Conservation (phyloP, 2,329 filamentous ascomycete genomes). For the Furcasterigmium furcatum region DNA sequence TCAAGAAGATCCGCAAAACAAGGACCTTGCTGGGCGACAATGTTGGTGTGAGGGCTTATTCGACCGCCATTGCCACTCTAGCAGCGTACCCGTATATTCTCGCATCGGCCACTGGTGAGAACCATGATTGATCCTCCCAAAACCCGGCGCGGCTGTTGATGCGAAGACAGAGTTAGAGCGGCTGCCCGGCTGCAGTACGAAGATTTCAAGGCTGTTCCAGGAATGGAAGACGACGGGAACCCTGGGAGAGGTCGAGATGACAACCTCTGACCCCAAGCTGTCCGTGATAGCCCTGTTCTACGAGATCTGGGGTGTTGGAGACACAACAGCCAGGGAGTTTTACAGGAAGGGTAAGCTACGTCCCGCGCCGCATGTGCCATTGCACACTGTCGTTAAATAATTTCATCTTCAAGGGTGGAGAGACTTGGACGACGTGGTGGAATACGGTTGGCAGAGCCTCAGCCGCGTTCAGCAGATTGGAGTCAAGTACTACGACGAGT, state of each 20-base stretch:
- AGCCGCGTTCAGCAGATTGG: constrained; percentile 88
- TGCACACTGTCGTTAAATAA: neutral
- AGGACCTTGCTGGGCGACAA: constrained; percentile 71
- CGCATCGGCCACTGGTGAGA: constrained; percentile 35
- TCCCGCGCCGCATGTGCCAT: too few relatives aligned
- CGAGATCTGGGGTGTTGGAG: constrained; percentile 89
- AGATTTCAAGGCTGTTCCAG: constrained; percentile 73
- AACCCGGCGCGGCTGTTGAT: neutral
- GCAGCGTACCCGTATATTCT: constrained; percentile 70
- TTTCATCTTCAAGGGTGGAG: constrained; percentile 55
- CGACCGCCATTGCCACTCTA: constrained; percentile 77
- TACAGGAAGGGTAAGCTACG: constrained; percentile 55
- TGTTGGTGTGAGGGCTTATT: constrained; percentile 82
- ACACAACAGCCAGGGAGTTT: constrained; percentile 76
- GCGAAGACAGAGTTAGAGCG: constrained; percentile 39
- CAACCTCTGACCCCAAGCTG: constrained; percentile 62
- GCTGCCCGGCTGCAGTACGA: constrained; percentile 78
- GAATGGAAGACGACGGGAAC: constrained; percentile 65
- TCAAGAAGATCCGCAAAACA: constrained; percentile 71
- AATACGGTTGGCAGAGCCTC: constrained; percentile 73
- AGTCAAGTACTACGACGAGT: constrained; percentile 89
- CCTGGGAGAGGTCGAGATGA: constrained; percentile 61
- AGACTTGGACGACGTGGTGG: constrained; percentile 81
- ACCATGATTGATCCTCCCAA: neutral
- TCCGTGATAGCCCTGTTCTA: constrained; percentile 68